Conservation (phyloP, 2,329 filamentous ascomycete species). For the Pseudogymnoascus sp. region DNA sequence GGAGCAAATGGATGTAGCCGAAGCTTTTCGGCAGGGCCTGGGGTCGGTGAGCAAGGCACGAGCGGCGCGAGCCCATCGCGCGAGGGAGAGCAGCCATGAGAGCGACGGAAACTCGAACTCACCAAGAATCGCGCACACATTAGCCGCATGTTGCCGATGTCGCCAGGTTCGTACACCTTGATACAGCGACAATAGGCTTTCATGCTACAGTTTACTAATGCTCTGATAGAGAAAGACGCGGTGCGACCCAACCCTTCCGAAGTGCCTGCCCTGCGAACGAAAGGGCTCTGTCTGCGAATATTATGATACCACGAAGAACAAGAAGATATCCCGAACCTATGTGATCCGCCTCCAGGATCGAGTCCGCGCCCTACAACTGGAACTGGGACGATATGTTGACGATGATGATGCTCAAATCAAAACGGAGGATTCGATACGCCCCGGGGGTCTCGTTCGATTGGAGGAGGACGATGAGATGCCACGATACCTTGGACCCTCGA, state of each 20-base stretch:
- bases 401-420: constrained; percentile 66
- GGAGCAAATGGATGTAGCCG: constrained; percentile 49
- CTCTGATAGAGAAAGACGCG: constrained; percentile 74
- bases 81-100: constrained; percentile 34
- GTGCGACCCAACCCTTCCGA: constrained; percentile 88
- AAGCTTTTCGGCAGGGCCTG: constrained; percentile 54
- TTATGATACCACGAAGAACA: constrained; percentile 80
- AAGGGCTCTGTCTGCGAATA: constrained; percentile 92
- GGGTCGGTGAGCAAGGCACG: constrained; percentile 31
- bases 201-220: constrained; percentile 14
- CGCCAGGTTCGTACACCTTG: constrained; percentile 54
- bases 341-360: constrained; percentile 87
- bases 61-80: constrained; percentile 24
- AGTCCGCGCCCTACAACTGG: constrained; percentile 73
- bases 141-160: constrained; percentile 75
- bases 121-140: constrained; percentile 66
- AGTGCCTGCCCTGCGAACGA: constrained; percentile 86
- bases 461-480: constrained; percentile 78
- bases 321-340: constrained; percentile 83
- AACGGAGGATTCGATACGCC: constrained; percentile 78
- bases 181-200: background rate
- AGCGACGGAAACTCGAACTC: constrained; percentile 45
- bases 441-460: constrained; percentile 77
- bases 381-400: constrained; percentile 72
- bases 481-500: constrained; percentile 87